A percentile compares a stretch with the other conserved stretches of the same genome.
These are phyloP conservation scores for Carex littledalei DNA, from an alignment of 176 grass and related monocot species.

Conservation along the genomic window DNA sequence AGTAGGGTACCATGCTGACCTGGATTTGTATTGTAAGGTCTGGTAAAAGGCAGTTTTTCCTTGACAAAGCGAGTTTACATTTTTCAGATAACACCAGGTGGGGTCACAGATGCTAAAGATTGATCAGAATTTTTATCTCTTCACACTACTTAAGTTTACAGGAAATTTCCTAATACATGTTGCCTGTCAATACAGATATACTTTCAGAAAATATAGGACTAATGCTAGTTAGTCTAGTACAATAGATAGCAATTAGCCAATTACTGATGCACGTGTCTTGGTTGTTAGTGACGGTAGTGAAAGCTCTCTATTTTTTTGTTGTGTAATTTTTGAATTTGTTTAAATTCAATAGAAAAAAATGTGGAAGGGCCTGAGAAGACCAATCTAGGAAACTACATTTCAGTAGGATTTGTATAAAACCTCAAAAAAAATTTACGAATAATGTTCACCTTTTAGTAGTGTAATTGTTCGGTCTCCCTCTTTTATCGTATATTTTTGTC, in stretches of 20 bases:
- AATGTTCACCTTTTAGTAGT: neutral
- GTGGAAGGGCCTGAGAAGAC: neutral
- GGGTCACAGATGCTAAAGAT: slow-evolving; percentile 75
- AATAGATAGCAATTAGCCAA: neutral
- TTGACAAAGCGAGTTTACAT: slow-evolving; percentile 54
- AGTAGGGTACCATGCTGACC: neutral
- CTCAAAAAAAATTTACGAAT: no score
- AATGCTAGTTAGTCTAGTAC: neutral
- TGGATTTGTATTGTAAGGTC: neutral
- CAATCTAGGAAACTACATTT: no score
- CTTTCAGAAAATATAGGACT: neutral
- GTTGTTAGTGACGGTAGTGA: neutral
- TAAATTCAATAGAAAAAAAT: neutral
- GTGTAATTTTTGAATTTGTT: neutral
- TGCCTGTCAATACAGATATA: neutral
- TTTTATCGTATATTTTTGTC: neutral
- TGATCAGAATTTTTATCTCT: slow-evolving; percentile 19
- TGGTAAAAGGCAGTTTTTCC: slow-evolving; percentile 15
- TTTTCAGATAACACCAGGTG: slow-evolving; percentile 87
- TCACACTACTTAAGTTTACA: neutral
- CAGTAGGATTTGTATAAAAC: no score
- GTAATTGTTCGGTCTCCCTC: neutral
- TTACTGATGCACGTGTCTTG: neutral
- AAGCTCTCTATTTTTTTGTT: neutral
- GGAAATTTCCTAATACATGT: neutral